Percentiles rank a stretch among this genome's conserved stretches.
Evolutionary conservation across 306 rosid genomes (phyloP).

Genomic region (Lathyrus oleraceus): DNA sequence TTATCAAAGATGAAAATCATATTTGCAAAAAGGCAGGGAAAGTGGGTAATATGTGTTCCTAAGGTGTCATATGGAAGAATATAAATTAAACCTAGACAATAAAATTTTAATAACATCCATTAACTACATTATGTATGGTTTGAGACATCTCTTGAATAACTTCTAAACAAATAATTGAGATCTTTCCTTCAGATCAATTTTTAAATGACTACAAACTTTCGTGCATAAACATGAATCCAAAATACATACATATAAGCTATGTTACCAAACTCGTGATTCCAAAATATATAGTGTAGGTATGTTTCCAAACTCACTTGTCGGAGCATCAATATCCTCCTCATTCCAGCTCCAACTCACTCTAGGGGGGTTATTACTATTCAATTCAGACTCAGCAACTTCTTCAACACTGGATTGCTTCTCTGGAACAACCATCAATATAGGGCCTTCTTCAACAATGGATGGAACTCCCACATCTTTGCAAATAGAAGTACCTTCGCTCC

Average conservation of each 20-base stretch:
- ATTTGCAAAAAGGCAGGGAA: neutral
- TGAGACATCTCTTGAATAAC: slow-evolving; percentile 14
- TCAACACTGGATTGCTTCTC: slow-evolving; percentile 35
- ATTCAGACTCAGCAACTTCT: slow-evolving; percentile 44
- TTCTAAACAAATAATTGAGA: neutral
- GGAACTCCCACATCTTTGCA: slow-evolving; percentile 43
- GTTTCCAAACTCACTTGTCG: slow-evolving; percentile 65
- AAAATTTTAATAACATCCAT: neutral
- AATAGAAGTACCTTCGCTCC: slow-evolving; percentile 45
- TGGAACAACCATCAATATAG: slow-evolving; percentile 36
- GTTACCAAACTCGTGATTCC: slow-evolving; percentile 5
- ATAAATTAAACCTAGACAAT: neutral
- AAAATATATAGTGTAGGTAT: neutral
- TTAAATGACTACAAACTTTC: slow-evolving; percentile 6
- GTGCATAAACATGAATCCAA: slow-evolving; percentile 7
- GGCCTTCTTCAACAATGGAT: slow-evolving; percentile 44
- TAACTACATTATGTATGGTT: neutral
- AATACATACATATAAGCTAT: slow-evolving; percentile 1
- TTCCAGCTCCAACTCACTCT: slow-evolving; percentile 54
- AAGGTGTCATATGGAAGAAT: neutral
- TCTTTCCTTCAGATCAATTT: neutral
- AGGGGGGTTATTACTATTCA: slow-evolving; percentile 41
- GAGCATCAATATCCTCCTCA: slow-evolving; percentile 73
- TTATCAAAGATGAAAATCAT: neutral
- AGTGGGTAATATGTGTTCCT: neutral